Evolutionary conservation across 768 basidiomycete genomes (phyloP), one percentile per base, ranked within the genome.

Genomic region (Agaricus bisporus): DNA sequence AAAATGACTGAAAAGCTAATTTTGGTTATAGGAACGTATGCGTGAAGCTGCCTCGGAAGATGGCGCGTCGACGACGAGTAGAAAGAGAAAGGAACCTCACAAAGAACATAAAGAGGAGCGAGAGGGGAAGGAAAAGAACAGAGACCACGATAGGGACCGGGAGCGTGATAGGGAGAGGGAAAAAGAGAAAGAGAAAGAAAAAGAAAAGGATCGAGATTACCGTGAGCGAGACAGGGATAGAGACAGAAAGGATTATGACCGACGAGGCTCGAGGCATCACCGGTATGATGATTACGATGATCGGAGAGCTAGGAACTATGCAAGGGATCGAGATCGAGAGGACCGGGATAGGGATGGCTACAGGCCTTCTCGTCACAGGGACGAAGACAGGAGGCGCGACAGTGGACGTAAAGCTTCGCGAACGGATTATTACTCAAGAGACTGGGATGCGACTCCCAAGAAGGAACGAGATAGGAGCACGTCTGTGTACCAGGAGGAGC

Each of bases 31-130:
- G 85, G 92, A 94, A 67, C 86, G 90, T 45, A 70, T 91, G 52
- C 81, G 88, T 20, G 83, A 86, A 61, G 73, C 65, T 10, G 88
- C 82, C 29, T 91, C 90, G 2, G 91, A 93, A 57, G 91, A 93
- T 58, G 90, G 88, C 2, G 88, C 81, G 0, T 91, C 89, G 0
- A 84, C 85, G 1, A 88, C 87, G 0, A 88, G 89, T 59, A 77
- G 89, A 50, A 85, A 80, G 59, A 81, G 91, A 55, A 91, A 91
- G 66, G 91, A 92, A 56, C 89, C 87, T 20, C 59, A 65, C 25
- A 70, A 76, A 18, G 81, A 83, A 41, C 68, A 73, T 51, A 68
- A 69, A 20, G 81, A 82, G 36, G 69, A 71, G 36, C 66, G 71
- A 48, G 73, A 70, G n/a, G n/a, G n/a, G 42, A 63, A 63, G 46